A percentile compares a stretch with the other conserved stretches of the same genome.
phyloP scores from a whole-genome alignment of 352 stramenopile species.

The Halophytophthora batemanensis region DNA sequence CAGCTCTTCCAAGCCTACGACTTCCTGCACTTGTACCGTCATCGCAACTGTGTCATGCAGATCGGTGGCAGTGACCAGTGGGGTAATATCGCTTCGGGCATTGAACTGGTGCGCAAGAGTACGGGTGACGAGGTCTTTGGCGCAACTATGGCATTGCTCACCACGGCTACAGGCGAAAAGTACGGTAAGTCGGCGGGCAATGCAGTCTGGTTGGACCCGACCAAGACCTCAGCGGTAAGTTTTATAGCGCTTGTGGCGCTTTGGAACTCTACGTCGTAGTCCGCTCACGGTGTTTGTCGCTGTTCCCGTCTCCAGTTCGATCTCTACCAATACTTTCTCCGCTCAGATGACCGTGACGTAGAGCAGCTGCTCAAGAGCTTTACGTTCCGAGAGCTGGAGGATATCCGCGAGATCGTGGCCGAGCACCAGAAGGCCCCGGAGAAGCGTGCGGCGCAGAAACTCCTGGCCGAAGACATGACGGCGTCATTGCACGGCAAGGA shows the following conservation, averaged over 20 bases:
- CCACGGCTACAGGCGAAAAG: slow-evolving; percentile 96
- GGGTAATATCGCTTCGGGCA: slow-evolving; percentile 98
- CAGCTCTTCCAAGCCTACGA: slow-evolving; percentile 99
- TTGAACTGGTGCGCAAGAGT: slow-evolving; percentile 94
- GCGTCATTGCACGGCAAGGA: slow-evolving; percentile 92
- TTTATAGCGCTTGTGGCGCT: slow-evolving; percentile 20
- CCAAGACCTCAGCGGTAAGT: slow-evolving; percentile 94
- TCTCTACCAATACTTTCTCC: slow-evolving; percentile 93
- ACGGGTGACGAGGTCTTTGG: slow-evolving; percentile 89
- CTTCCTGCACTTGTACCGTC: slow-evolving; percentile 94
- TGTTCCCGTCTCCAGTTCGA: slow-evolving; percentile 60
- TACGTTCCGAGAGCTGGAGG: slow-evolving; percentile 93
- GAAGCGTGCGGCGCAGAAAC: slow-evolving; percentile 68
- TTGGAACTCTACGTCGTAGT: neutral
- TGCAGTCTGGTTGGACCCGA: slow-evolving; percentile 96
- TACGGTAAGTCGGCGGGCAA: slow-evolving; percentile 99
- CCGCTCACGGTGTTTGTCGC: slow-evolving; percentile 2
- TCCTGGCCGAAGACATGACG: slow-evolving; percentile 84
- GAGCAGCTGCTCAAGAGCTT: slow-evolving; percentile 97
- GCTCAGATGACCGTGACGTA: slow-evolving; percentile 89
- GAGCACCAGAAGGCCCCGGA: slow-evolving; percentile 77
- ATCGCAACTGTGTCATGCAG: slow-evolving; percentile 93
- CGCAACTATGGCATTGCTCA: slow-evolving; percentile 96
- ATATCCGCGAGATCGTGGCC: slow-evolving; percentile 89
- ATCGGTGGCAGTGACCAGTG: slow-evolving; percentile 99